Percentiles rank a stretch among this genome's conserved stretches.
Conservation (phyloP, 1,284 basidiomycete species). For the Boletus semigastroideus region DNA sequence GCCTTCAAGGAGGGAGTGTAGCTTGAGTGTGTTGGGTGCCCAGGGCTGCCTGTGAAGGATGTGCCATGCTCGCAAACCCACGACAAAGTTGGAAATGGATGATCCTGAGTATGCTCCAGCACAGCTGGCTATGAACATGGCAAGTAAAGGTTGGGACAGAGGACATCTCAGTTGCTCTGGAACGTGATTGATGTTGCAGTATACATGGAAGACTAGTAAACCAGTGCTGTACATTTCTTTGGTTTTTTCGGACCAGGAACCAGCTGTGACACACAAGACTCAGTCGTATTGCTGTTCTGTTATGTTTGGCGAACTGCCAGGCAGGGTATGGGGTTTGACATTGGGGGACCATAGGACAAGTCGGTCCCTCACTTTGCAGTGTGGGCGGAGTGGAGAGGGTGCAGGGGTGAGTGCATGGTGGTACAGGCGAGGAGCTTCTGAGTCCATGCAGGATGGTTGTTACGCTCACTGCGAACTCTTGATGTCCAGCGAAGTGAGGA, state of each 20-base stretch:
- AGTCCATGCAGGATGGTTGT: not conserved
- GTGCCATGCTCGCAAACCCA: conserved; percentile 38
- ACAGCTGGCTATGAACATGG: conserved; percentile 17
- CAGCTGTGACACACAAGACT: conserved; percentile 12
- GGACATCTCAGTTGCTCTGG: conserved; percentile 6
- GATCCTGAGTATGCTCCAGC: conserved; percentile 25
- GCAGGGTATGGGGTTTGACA: no score
- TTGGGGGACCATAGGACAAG: conserved; percentile 18
- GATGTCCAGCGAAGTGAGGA: no score
- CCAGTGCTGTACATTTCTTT: conserved; percentile 29
- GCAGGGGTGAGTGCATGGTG: not conserved
- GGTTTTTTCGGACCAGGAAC: conserved; percentile 22
- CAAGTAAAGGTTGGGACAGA: conserved; percentile 1
- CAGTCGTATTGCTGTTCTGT: conserved; percentile 15
- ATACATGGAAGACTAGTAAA: conserved; percentile 32
- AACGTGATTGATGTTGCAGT: conserved; percentile 27
- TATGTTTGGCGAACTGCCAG: no score
- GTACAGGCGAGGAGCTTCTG: conserved; percentile 1
- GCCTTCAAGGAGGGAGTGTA: not conserved
- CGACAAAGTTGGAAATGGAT: conserved; percentile 30
- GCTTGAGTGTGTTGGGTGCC: conserved; percentile 11
- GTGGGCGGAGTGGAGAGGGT: conserved; percentile 16
- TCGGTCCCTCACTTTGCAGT: conserved; percentile 19
- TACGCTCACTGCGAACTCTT: no score
- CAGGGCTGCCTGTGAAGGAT: conserved; percentile 34